phyloP scores from a whole-genome alignment of 805 yeast genomes.

The Ogataea populi-albae region DNA sequence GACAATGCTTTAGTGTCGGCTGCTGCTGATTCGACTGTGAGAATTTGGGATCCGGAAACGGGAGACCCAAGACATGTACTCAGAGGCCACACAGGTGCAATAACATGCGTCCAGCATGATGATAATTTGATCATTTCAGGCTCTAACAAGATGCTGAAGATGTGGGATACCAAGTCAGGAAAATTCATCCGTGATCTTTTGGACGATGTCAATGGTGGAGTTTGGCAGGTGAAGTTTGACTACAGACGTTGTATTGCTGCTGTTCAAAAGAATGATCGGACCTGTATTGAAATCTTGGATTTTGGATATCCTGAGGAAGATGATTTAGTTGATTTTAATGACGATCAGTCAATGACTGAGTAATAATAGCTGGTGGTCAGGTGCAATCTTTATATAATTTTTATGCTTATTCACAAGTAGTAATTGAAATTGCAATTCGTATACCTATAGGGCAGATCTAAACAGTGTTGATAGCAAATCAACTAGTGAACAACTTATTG shows the following conservation, averaged over 20 bases:
- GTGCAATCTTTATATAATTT: no score
- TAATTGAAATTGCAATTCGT: no score
- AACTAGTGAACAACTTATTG: no score
- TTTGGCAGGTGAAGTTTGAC: constrained; percentile 94
- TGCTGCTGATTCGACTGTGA: constrained; percentile 89
- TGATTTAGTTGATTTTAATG: constrained; percentile 8
- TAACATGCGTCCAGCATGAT: constrained; percentile 90
- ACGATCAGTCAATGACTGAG: constrained; percentile 14
- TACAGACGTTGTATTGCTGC: constrained; percentile 86
- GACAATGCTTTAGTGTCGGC: constrained; percentile 82
- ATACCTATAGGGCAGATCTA: no score
- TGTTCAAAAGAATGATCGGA: constrained; percentile 63
- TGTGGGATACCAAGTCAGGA: constrained; percentile 85
- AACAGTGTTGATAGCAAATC: no score
- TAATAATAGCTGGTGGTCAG: no score
- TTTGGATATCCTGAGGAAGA: constrained; percentile 46
- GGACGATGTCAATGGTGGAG: constrained; percentile 72
- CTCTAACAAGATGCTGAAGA: constrained; percentile 77
- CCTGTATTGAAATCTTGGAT: constrained; percentile 82
- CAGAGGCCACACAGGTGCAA: constrained; percentile 81
- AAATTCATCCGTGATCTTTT: constrained; percentile 69
- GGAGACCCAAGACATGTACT: constrained; percentile 65
- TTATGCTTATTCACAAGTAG: no score
- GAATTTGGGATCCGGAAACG: constrained; percentile 88
- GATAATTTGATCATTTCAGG: constrained; percentile 85